Evolutionary conservation across 129 eudicot species (phyloP), one percentile per base, ranked within the genome.

Genomic region (Centella asiatica): DNA sequence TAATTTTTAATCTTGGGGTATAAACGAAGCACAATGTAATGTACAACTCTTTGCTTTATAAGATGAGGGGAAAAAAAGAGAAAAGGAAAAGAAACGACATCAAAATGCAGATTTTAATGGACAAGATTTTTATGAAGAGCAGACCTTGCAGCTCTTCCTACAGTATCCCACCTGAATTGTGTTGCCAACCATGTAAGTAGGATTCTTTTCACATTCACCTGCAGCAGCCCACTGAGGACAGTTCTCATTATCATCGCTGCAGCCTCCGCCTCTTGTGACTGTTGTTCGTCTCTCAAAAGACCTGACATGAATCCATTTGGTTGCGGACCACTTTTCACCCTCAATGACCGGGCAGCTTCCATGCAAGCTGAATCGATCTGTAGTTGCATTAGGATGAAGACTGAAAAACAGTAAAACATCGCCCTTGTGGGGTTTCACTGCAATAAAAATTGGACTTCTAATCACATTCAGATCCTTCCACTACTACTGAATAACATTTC

Each of bases 261-360:
- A 89, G 6, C 40, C 81, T 2, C 47, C 72, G 20, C 29, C 58
- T 53, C 62, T 55, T 23, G 56, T 32, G 17, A 64, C 36, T 46
- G 74, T 32, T 0, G 58, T 29, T 55, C 70, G 57, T 23, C n/a
- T 68, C 8, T 76, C 84, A 48, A 85, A 89, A 22, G 84, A 78
- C 57, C 88, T 74, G 32, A 90, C 95, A 52, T 85, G 97, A 10
- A 83, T 83, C 95, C 95, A 89, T 79, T 83, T 89, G 24, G 97
- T 90, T 47, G 97, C 95, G 15, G 90, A 81, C 97, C 94, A 83
- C 66, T 90, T 90, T 73, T 86, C 97, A 4, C 97, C 95, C 72
- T 75, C 87, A 9, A 86, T 78, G 18, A 90, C 95, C 0, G 95
- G 95, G 65, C 95, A 90, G 69, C 95, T 81, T 33, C 95, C 95